Conservation (phyloP, 352 stramenopile genomes). For the Globisporangium okanoganense region DNA sequence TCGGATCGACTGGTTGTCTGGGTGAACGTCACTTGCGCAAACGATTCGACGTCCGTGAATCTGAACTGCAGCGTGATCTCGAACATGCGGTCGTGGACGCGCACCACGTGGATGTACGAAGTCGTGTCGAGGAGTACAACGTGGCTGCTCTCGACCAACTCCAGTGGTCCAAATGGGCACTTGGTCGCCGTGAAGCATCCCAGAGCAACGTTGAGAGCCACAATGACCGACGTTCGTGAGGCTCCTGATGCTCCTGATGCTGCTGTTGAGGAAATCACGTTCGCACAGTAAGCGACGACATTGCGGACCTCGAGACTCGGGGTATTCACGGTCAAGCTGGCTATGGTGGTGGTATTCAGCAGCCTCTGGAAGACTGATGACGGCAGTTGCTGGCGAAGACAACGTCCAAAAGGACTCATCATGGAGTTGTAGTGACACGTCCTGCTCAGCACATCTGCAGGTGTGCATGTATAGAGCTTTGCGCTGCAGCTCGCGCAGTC, state of each 20-base stretch:
- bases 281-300: constrained; percentile 9
- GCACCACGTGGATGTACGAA: constrained; percentile 17
- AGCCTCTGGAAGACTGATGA: background rate
- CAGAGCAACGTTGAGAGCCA: constrained; percentile 6
- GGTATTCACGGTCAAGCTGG: background rate
- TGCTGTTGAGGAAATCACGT: background rate
- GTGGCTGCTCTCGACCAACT: constrained; percentile 1
- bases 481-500: constrained; percentile 18
- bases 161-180: constrained; percentile 23
- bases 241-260: background rate
- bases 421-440: constrained; percentile 17
- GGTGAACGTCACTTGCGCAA: background rate
- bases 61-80: constrained; percentile 9
- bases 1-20: background rate
- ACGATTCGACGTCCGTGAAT: background rate
- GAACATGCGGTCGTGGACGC: constrained; percentile 8
- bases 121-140: constrained; percentile 13
- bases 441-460: constrained; percentile 2
- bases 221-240: no score
- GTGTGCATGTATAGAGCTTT: constrained; percentile 9
- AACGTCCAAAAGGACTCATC: constrained; percentile 11
- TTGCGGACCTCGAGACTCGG: constrained; percentile 1
- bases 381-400: constrained; percentile 9
- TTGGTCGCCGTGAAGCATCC: constrained; percentile 16
- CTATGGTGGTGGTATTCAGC: background rate